Conservation (phyloP, 192 early-diverging fungal species). For the Backusella mclennaniae region DNA sequence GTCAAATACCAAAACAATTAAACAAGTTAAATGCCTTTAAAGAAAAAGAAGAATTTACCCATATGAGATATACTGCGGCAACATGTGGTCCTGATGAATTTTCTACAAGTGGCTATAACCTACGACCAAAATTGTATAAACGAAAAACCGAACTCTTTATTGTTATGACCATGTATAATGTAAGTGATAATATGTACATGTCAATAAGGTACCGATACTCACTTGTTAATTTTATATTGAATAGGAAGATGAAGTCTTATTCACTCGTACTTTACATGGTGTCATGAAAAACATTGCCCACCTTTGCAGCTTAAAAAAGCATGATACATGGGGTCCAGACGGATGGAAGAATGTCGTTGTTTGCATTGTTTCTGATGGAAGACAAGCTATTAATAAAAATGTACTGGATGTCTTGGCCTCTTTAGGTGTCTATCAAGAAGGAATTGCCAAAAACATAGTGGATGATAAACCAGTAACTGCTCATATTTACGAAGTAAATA, state of each 20-base stretch:
- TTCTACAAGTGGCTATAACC: slow-evolving; percentile 63
- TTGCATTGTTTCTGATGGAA: slow-evolving; percentile 74
- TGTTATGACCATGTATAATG: slow-evolving; percentile 82
- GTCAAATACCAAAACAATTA: slow-evolving; percentile 62
- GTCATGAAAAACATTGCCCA: slow-evolving; percentile 76
- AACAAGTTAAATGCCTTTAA: slow-evolving; percentile 47
- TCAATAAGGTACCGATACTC: not conserved
- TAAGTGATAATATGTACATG: slow-evolving; percentile 20
- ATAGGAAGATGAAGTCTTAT: slow-evolving; percentile 69
- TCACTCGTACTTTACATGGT: slow-evolving; percentile 66
- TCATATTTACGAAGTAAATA: slow-evolving; percentile 55
- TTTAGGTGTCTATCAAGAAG: slow-evolving; percentile 79
- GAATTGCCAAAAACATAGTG: slow-evolving; percentile 61
- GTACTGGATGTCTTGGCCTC: slow-evolving; percentile 64
- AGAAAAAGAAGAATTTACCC: slow-evolving; percentile 80
- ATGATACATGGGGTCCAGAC: slow-evolving; percentile 50
- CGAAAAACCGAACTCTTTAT: slow-evolving; percentile 77
- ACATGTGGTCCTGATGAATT: slow-evolving; percentile 90
- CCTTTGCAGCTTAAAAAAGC: slow-evolving; percentile 55
- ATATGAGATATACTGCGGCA: slow-evolving; percentile 93
- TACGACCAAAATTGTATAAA: slow-evolving; percentile 72
- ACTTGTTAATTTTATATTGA: not conserved
- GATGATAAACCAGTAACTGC: slow-evolving; percentile 61
- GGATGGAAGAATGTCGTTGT: slow-evolving; percentile 78
- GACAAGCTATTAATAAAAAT: slow-evolving; percentile 56